Percentiles rank a stretch among this genome's conserved stretches.
Evolutionary conservation across 805 yeast genomes (phyloP).

Genomic region (Danielia oregonensis): DNA sequence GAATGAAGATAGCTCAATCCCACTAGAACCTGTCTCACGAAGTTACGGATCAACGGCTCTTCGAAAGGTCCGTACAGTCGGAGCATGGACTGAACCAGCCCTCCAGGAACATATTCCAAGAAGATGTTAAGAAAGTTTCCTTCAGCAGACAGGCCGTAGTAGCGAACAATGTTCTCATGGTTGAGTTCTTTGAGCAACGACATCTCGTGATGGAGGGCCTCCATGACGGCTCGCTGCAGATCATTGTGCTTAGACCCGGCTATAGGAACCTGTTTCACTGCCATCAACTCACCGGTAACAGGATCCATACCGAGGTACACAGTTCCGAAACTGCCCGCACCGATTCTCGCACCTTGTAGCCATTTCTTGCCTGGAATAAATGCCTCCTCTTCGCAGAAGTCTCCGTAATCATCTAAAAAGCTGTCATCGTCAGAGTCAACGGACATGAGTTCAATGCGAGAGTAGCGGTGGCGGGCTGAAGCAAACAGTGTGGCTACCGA

Average conservation of each 20-base stretch:
- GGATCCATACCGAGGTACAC: slow-evolving; percentile 92
- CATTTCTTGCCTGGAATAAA: slow-evolving; percentile 45
- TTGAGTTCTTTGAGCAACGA: slow-evolving; percentile 68
- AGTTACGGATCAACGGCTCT: slow-evolving; percentile 68
- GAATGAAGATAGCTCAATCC: slow-evolving; percentile 75
- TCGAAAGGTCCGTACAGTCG: slow-evolving; percentile 75
- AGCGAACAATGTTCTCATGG: slow-evolving; percentile 90
- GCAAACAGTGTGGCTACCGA: slow-evolving; percentile 18
- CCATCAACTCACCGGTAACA: slow-evolving; percentile 91
- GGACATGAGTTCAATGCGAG: slow-evolving; percentile 39
- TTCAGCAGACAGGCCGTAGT: slow-evolving; percentile 82
- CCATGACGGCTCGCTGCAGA: slow-evolving; percentile 52
- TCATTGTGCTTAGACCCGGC: slow-evolving; percentile 37
- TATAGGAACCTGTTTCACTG: slow-evolving; percentile 88
- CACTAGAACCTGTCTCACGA: slow-evolving; percentile 68
- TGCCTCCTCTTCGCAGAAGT: slow-evolving; percentile 2
- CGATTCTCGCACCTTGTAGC: slow-evolving; percentile 91
- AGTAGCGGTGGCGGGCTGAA: slow-evolving; percentile 28
- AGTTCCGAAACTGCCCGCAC: slow-evolving; percentile 92
- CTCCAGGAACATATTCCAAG: slow-evolving; percentile 41
- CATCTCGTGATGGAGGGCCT: slow-evolving; percentile 83
- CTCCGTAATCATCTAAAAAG: slow-evolving; percentile 4
- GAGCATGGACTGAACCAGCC: slow-evolving; percentile 59
- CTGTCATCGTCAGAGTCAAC: slow-evolving; percentile 13
- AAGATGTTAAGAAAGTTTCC: slow-evolving; percentile 73